These are phyloP conservation scores for Arabis alpina DNA, from an alignment of 345 rosid genomes.

Conservation along the genomic window DNA sequence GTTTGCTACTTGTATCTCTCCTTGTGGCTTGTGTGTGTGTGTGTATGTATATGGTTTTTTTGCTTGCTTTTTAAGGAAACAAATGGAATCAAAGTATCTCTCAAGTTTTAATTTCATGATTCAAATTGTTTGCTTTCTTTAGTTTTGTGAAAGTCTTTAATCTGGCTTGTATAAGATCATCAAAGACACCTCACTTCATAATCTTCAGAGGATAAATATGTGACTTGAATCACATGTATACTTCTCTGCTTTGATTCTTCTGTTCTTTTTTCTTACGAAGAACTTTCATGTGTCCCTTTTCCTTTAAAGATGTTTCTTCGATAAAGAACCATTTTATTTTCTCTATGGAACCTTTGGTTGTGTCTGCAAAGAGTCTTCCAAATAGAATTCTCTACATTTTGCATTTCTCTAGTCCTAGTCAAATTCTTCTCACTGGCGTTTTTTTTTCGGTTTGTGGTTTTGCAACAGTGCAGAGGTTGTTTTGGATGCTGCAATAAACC, in stretches of 20 bases:
- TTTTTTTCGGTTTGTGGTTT: constrained; percentile 50
- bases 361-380: constrained; percentile 4
- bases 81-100: constrained; percentile 20
- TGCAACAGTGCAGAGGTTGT: constrained; percentile 96
- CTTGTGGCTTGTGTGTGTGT: not conserved
- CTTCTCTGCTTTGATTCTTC: not conserved
- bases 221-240: constrained; percentile 6
- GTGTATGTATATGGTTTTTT: constrained; percentile 25
- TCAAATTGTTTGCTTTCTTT: constrained; percentile 7
- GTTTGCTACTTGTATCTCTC: constrained; percentile 7
- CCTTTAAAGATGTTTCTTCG: not conserved
- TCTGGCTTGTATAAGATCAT: not conserved
- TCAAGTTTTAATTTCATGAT: not conserved
- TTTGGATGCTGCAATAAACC: constrained; percentile 73
- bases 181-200: not conserved
- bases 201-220: not conserved
- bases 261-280: not conserved
- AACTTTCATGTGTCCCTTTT: not conserved
- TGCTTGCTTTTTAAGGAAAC: constrained; percentile 37
- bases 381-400: not conserved
- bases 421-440: constrained; percentile 38
- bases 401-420: constrained; percentile 44
- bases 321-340: not conserved
- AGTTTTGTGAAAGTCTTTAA: not conserved
- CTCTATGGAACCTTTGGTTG: not conserved